phyloP scores from a whole-genome alignment of 1,284 basidiomycete genomes.

The Sparassis latifolia region DNA sequence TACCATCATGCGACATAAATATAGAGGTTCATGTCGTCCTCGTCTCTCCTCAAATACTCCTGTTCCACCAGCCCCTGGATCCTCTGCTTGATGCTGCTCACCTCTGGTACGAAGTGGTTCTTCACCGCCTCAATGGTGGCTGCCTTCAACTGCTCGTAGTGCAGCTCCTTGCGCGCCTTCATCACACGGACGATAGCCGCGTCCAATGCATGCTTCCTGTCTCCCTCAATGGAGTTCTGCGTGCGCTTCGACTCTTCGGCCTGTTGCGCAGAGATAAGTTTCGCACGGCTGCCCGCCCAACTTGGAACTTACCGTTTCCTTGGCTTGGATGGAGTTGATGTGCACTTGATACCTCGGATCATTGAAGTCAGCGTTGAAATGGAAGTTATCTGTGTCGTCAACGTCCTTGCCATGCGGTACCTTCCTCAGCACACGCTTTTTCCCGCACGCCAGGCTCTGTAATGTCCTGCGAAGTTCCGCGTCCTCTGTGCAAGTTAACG shows the following conservation, averaged over 20 bases:
- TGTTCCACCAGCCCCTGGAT: constrained; percentile 79
- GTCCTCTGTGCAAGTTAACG: constrained; percentile 42
- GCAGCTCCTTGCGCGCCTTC: constrained; percentile 83
- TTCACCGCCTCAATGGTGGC: constrained; percentile 79
- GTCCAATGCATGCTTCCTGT: constrained; percentile 83
- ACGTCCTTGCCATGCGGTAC: constrained; percentile 78
- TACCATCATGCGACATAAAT: constrained; percentile 66
- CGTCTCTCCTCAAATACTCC: constrained; percentile 80
- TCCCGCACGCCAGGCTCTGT: constrained; percentile 89
- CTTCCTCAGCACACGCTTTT: constrained; percentile 86
- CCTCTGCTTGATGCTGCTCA: constrained; percentile 77
- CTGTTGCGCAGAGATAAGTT: constrained; percentile 30
- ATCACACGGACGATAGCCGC: constrained; percentile 94
- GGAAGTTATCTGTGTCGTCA: constrained; percentile 70
- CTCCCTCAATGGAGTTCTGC: constrained; percentile 78
- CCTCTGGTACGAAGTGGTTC: constrained; percentile 67
- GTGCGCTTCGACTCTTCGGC: constrained; percentile 84
- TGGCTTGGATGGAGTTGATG: constrained; percentile 95
- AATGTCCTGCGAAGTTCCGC: constrained; percentile 77
- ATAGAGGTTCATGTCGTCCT: constrained; percentile 63
- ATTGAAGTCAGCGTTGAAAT: constrained; percentile 79
- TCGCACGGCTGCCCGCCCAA: constrained; percentile 1
- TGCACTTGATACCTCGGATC: constrained; percentile 79
- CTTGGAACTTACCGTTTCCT: constrained; percentile 63
- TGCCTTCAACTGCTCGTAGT: constrained; percentile 72